Evolutionary conservation across 352 stramenopile genomes (phyloP).

Genomic region (Pythium oligandrum): DNA sequence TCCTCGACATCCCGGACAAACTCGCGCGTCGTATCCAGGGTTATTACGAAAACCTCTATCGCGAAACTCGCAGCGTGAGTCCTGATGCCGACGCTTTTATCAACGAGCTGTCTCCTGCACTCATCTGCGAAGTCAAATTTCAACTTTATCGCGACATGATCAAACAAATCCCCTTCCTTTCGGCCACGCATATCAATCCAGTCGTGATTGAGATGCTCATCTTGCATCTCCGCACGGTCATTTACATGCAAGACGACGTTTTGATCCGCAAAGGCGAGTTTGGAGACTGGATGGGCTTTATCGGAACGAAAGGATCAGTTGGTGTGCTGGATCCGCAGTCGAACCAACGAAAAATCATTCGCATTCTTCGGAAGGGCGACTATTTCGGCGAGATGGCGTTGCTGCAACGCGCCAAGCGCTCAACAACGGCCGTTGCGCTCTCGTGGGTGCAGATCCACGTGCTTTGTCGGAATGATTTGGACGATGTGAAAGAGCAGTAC

Average conservation of each 20-base stretch:
- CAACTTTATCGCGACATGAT: conserved; percentile 76
- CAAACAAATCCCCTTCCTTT: conserved; percentile 76
- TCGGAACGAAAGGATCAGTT: conserved; percentile 62
- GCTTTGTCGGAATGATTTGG: conserved; percentile 47
- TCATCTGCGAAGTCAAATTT: conserved; percentile 78
- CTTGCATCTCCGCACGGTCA: conserved; percentile 58
- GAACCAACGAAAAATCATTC: conserved; percentile 40
- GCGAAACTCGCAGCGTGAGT: conserved; percentile 60
- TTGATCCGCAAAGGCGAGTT: conserved; percentile 77
- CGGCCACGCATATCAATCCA: conserved; percentile 49
- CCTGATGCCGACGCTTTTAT: conserved; percentile 68
- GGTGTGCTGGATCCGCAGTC: conserved; percentile 58
- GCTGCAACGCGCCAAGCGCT: conserved; percentile 56
- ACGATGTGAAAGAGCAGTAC: conserved; percentile 63
- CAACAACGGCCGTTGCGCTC: conserved; percentile 57
- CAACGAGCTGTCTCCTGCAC: conserved; percentile 60
- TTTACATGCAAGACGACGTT: conserved; percentile 82
- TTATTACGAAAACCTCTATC: conserved; percentile 70
- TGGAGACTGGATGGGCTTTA: conserved; percentile 82
- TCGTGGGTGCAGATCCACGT: conserved; percentile 78
- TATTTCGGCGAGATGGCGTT: conserved; percentile 80
- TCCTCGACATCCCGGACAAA: conserved; percentile 53
- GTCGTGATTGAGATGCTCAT: conserved; percentile 79
- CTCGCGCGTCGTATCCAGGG: conserved; percentile 47
- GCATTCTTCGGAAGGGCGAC: conserved; percentile 62